Base-by-base conservation (phyloP, 192 early-diverging fungal genomes). In the Powellomyces hirtus region DNA sequence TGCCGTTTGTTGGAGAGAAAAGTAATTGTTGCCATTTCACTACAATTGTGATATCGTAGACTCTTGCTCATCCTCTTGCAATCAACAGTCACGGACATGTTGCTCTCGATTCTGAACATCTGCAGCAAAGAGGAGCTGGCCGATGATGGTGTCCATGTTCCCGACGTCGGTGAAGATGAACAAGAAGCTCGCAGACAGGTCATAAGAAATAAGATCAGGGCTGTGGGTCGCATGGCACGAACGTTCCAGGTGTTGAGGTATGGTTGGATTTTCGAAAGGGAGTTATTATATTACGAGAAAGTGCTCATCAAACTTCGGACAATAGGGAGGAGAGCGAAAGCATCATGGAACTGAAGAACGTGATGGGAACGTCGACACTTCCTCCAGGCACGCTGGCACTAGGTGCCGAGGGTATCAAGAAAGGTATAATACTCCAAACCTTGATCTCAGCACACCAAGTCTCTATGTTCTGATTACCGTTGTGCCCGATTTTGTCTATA, bases 1-100 rank as follows among this genome's bases (percentile, higher is more conserved):
- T 98, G 63, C 96, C 96, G 5, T 98, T 98, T 82, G 93, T 98
- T 22, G 94, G 96, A 30, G 96, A 98, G 81, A 98, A 98, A 71
- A 93, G 92, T 94, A 77, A 70, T 80, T 64, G 20, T 56, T 29
- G 26, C 2, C n/a, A n/a, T 16, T 2, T 14, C 0, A 24, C 38
- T 18, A 18, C 1, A 1, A 60, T 60, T 37, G 22, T n/a, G 1
- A n/a, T 1, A 60, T 56, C 18, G 16, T 26, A 14, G 26, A 26
- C 11, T 38, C 38, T 77, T 36, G 22, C 38, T 37, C 45, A n/a
- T n/a, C n/a, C n/a, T n/a, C n/a, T n/a, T n/a, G n/a, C n/a, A n/a
- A n/a, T n/a, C n/a, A 13, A 22, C 74, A 93, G 91, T 97, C 72
- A 96, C 95, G 10, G 94, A 98, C 58, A 98, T 98, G 95, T 77